A percentile compares a stretch with the other conserved stretches of the same genome.
phyloP scores from a whole-genome alignment of 1,284 basidiomycete genomes.

The Ustilago shanxiensis region DNA sequence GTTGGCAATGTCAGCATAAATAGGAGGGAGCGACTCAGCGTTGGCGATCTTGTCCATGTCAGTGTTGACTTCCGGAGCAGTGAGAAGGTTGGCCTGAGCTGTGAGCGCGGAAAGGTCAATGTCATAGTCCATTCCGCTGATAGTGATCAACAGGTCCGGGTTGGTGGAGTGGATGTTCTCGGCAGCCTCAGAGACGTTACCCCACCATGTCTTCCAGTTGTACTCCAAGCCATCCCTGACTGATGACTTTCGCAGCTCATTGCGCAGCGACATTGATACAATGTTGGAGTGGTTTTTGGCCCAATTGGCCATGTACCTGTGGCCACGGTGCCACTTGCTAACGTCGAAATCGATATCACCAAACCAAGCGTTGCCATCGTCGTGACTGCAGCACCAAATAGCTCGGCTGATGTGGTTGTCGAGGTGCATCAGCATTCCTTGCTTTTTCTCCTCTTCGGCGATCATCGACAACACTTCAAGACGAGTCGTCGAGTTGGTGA shows the following conservation, averaged over 20 bases:
- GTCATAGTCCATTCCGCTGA: constrained; percentile 49
- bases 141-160: constrained; percentile 47
- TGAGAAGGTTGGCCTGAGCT: constrained; percentile 25
- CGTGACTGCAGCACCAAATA: constrained; percentile 47
- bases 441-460: constrained; percentile 40
- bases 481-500: constrained; percentile 36
- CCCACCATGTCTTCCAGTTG: constrained; percentile 49
- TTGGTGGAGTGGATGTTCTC: constrained; percentile 48
- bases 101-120: constrained; percentile 44
- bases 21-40: constrained; percentile 17
- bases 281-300: constrained; percentile 51
- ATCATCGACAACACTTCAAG: constrained; percentile 34
- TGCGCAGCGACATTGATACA: constrained; percentile 45
- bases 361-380: constrained; percentile 52
- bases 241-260: constrained; percentile 44
- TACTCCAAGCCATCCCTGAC: constrained; percentile 26
- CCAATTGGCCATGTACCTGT: constrained; percentile 49
- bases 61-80: constrained; percentile 29
- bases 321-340: constrained; percentile 41
- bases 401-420: constrained; percentile 49
- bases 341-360: constrained; percentile 38
- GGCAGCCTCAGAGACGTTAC: constrained; percentile 40
- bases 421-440: constrained; percentile 45
- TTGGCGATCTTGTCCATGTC: constrained; percentile 33
- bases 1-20: constrained; percentile 29